phyloP scores from a whole-genome alignment of 2,329 filamentous ascomycete species.

The Calonectria pseudoturangicola region DNA sequence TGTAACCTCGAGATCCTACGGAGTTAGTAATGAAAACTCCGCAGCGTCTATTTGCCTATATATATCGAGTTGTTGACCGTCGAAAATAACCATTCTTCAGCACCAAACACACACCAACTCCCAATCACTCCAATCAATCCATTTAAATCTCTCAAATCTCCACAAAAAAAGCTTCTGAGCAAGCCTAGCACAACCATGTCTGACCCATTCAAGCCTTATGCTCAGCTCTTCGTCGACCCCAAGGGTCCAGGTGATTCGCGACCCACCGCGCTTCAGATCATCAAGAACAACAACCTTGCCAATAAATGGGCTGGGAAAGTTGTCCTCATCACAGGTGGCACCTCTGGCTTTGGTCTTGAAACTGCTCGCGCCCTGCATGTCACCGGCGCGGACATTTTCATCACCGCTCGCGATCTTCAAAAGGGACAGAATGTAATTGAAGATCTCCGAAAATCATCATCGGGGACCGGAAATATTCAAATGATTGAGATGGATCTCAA shows the following conservation, averaged over 20 bases:
- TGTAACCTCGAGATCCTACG: background rate
- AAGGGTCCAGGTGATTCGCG: slow-evolving; percentile 60
- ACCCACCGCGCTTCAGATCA: slow-evolving; percentile 61
- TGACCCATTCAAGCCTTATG: slow-evolving; percentile 39
- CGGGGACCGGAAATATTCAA: slow-evolving; percentile 53
- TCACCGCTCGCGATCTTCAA: slow-evolving; percentile 63
- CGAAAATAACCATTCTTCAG: background rate
- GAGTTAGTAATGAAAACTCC: background rate
- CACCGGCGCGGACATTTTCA: slow-evolving; percentile 66
- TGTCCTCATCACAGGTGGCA: slow-evolving; percentile 65
- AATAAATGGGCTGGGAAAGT: slow-evolving; percentile 60
- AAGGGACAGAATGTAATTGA: slow-evolving; percentile 55
- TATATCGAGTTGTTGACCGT: background rate
- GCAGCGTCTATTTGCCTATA: background rate
- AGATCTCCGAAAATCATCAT: slow-evolving; percentile 30
- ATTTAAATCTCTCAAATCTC: too few relatives aligned
- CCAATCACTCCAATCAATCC: background rate
- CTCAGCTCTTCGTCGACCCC: slow-evolving; percentile 22
- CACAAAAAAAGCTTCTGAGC: too few relatives aligned
- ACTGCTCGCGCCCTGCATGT: slow-evolving; percentile 64
- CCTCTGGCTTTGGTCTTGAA: slow-evolving; percentile 65
- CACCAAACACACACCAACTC: background rate
- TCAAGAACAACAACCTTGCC: slow-evolving; percentile 56
- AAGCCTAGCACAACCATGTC: slow-evolving; percentile 19
- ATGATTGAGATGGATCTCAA: slow-evolving; percentile 58